phyloP scores from a whole-genome alignment of 495 filamentous ascomycete species.

The Tuber umbilicatum region DNA sequence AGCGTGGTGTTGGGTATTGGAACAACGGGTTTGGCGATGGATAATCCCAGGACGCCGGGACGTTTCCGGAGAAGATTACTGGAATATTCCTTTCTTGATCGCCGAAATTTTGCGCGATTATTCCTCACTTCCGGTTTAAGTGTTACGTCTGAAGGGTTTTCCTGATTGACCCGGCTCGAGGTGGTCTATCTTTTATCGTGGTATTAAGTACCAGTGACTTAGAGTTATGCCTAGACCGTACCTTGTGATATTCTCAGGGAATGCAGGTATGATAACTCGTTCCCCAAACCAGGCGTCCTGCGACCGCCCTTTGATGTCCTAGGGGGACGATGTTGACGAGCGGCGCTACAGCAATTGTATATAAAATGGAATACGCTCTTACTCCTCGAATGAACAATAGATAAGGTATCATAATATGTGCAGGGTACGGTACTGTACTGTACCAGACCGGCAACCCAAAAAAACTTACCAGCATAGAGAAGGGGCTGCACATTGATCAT shows the following conservation, averaged over 20 bases:
- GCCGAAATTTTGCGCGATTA: background rate
- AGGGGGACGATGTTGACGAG: background rate
- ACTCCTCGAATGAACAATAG: background rate
- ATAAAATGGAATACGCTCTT: background rate
- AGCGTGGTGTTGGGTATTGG: background rate
- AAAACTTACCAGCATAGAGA: background rate
- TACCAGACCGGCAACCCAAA: background rate
- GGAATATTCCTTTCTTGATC: background rate
- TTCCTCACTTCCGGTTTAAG: background rate
- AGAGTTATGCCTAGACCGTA: background rate
- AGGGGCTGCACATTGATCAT: background rate
- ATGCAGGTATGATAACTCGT: background rate
- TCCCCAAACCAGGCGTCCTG: background rate
- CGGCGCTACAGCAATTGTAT: background rate
- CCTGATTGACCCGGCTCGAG: background rate
- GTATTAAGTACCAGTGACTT: background rate
- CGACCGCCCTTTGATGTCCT: background rate
- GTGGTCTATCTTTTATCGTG: background rate
- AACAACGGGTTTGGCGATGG: background rate
- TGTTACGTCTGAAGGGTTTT: background rate
- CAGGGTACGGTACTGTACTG: background rate
- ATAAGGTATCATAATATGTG: background rate
- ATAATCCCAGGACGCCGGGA: background rate
- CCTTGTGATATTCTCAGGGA: background rate
- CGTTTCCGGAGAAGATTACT: background rate